A percentile compares a stretch with the other conserved stretches of the same genome.
Conservation (phyloP, 768 basidiomycete species). For the Boletales sp. region DNA sequence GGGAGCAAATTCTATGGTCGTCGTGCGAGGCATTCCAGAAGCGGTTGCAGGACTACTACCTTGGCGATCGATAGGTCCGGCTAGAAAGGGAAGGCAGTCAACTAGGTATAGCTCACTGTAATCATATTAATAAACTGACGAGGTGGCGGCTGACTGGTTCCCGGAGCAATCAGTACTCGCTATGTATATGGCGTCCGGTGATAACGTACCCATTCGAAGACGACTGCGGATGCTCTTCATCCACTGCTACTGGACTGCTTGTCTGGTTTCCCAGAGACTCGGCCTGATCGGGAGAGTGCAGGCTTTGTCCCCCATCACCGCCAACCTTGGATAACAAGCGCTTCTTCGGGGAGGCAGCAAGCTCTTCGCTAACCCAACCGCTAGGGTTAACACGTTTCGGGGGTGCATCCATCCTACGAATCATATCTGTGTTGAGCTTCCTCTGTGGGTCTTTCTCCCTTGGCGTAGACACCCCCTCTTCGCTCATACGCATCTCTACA, state of each 20-base stretch:
- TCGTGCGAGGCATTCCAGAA: constrained; percentile 35
- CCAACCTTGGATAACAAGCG: constrained; percentile 7
- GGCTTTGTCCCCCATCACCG: not conserved
- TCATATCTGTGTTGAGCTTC: constrained; percentile 67
- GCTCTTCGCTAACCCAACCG: constrained; percentile 59
- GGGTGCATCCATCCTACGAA: constrained; percentile 64
- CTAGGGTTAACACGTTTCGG: constrained; percentile 72
- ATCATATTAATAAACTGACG: constrained; percentile 8
- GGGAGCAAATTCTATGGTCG: constrained; percentile 54
- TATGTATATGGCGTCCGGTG: not conserved
- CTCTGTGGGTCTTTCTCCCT: constrained; percentile 23
- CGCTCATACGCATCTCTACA: constrained; percentile 16
- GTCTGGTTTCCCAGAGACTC: not conserved
- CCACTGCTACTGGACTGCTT: not conserved
- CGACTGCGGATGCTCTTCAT: not conserved
- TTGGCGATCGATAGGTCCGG: not conserved
- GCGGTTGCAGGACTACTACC: not conserved
- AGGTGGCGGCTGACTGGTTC: not conserved
- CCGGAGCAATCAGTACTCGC: constrained; percentile 18
- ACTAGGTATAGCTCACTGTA: not conserved
- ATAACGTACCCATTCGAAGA: constrained; percentile 9
- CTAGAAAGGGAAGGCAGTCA: constrained; percentile 11
- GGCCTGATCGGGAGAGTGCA: constrained; percentile 1
- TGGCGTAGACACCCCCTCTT: constrained; percentile 13
- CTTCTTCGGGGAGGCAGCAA: constrained; percentile 21